phyloP scores from a whole-genome alignment of 768 basidiomycete genomes.

The Boletus huronensis region DNA sequence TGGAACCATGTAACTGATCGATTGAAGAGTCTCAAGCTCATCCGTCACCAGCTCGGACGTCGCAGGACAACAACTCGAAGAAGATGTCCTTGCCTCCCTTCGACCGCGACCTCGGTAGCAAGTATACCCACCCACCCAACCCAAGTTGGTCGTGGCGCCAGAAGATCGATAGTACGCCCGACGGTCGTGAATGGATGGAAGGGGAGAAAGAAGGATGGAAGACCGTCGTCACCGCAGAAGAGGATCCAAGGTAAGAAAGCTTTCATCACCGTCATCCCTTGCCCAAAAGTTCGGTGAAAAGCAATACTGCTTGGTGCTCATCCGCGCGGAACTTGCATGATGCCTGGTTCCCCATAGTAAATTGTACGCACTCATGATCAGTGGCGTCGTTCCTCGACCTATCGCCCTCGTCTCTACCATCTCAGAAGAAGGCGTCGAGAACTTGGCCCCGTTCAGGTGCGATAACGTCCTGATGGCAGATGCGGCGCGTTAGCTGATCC shows the following conservation, averaged over 20 bases:
- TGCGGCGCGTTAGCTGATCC: background rate
- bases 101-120: slow-evolving; percentile 6
- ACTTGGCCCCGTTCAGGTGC: slow-evolving; percentile 37
- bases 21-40: background rate
- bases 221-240: slow-evolving; percentile 23
- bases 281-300: background rate
- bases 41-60: background rate
- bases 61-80: background rate
- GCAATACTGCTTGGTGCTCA: background rate
- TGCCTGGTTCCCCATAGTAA: slow-evolving; percentile 4
- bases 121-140: slow-evolving; percentile 31
- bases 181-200: slow-evolving; percentile 30
- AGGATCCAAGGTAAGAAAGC: slow-evolving; percentile 25
- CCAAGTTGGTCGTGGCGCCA: slow-evolving; percentile 31
- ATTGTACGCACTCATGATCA: slow-evolving; percentile 34
- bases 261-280: too few relatives aligned
- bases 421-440: slow-evolving; percentile 27
- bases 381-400: slow-evolving; percentile 38
- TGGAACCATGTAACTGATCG: background rate
- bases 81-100: slow-evolving; percentile 25
- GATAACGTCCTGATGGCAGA: too few relatives aligned
- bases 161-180: slow-evolving; percentile 19
- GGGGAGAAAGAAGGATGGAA: slow-evolving; percentile 37
- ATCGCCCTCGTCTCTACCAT: slow-evolving; percentile 41
- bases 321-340: background rate